Evolutionary conservation across 2,329 filamentous ascomycete species (phyloP).

Genomic region (Bertia moriformis): DNA sequence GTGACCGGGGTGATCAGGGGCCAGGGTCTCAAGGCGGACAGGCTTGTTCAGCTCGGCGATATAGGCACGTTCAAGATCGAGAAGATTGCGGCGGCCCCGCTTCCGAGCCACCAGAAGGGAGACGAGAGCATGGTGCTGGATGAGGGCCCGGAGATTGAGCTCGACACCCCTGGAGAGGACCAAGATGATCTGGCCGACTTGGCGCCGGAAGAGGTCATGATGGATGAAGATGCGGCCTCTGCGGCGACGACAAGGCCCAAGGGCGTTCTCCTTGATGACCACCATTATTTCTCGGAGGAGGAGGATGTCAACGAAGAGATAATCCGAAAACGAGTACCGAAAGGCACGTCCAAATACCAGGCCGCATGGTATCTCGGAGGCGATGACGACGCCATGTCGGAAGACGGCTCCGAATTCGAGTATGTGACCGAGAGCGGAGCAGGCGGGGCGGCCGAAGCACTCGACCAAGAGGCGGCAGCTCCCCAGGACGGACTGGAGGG

Average conservation of each 20-base stretch:
- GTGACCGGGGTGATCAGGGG: slow-evolving; percentile 78
- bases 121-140: slow-evolving; percentile 58
- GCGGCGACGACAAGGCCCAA: slow-evolving; percentile 44
- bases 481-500: slow-evolving; percentile 77
- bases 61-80: slow-evolving; percentile 90
- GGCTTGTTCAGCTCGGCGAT: slow-evolving; percentile 78
- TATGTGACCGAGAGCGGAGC: slow-evolving; percentile 42
- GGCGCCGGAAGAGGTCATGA: slow-evolving; percentile 71
- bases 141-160: slow-evolving; percentile 30
- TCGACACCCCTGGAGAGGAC: slow-evolving; percentile 64
- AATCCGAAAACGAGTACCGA: slow-evolving; percentile 63
- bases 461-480: slow-evolving; percentile 36
- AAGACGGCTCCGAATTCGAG: slow-evolving; percentile 68
- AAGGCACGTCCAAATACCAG: slow-evolving; percentile 87
- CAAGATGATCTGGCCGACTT: slow-evolving; percentile 71
- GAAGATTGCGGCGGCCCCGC: slow-evolving; percentile 67
- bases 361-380: slow-evolving; percentile 74
- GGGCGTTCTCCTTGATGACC: slow-evolving; percentile 85
- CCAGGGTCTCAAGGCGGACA: slow-evolving; percentile 73
- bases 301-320: slow-evolving; percentile 45
- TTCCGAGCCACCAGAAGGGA: slow-evolving; percentile 44
- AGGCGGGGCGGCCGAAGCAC: too few relatives aligned
- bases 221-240: slow-evolving; percentile 37
- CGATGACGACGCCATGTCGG: slow-evolving; percentile 57
- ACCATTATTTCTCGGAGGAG: slow-evolving; percentile 94